These are phyloP conservation scores for Cordyceps militaris DNA, from an alignment of 2,329 filamentous ascomycete species.

Conservation along the genomic window DNA sequence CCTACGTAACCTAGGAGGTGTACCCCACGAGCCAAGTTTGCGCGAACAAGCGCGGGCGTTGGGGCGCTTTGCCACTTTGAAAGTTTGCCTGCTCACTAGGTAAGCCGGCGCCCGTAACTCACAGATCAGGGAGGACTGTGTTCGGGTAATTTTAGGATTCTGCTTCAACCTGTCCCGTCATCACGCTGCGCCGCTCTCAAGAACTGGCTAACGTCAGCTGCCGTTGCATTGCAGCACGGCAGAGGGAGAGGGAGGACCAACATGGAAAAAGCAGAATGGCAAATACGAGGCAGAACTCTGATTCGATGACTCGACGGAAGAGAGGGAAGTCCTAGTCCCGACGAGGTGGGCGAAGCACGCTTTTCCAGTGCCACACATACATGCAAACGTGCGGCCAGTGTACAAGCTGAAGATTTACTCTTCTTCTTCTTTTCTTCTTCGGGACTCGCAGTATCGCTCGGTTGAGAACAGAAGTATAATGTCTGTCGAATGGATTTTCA, in stretches of 20 bases:
- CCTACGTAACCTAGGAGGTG: neutral
- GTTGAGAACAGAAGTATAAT: too few relatives aligned
- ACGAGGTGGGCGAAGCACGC: neutral
- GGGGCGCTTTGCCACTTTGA: neutral
- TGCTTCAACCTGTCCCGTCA: neutral
- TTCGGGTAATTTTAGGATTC: neutral
- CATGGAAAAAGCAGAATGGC: too few relatives aligned
- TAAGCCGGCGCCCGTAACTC: neutral
- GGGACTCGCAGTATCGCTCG: neutral
- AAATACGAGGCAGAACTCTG: neutral
- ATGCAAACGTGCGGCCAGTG: neutral
- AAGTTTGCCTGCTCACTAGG: constrained; percentile 4
- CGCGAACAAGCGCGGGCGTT: constrained; percentile 7
- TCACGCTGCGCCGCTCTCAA: neutral
- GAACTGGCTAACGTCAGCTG: neutral
- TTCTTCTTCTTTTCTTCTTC: neutral
- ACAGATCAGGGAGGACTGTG: neutral
- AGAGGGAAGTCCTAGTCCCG: neutral
- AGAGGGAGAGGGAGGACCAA: neutral
- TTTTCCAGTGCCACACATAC: neutral
- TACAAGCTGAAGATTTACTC: neutral
- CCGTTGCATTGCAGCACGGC: neutral
- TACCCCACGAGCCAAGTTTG: constrained; percentile 7
- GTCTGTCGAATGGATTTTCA: neutral
- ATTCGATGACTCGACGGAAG: neutral